Evolutionary conservation across 2,329 filamentous ascomycete genomes (phyloP).

Genomic region (Fusarium torulosum): DNA sequence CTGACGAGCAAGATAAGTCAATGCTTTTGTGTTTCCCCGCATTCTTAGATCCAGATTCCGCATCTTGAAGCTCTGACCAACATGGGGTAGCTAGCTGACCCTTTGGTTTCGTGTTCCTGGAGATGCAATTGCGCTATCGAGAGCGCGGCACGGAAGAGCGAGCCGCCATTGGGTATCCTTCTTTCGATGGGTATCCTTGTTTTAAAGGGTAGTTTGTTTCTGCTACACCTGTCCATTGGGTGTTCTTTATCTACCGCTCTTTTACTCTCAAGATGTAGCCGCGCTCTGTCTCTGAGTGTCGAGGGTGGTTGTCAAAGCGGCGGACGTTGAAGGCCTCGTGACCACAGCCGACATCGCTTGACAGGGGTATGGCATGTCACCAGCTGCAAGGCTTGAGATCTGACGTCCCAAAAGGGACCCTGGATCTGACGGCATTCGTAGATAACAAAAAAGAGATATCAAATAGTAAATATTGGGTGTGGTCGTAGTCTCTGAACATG

Average conservation of each 20-base stretch:
- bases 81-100: slow-evolving; percentile 8
- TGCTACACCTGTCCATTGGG: too few relatives aligned
- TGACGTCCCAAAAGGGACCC: slow-evolving; percentile 30
- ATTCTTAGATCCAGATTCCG: slow-evolving; percentile 7
- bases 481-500: background rate
- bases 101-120: too few relatives aligned
- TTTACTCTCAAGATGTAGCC: background rate
- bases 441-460: background rate
- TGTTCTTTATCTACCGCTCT: background rate
- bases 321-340: slow-evolving; percentile 20
- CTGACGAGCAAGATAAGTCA: background rate
- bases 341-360: slow-evolving; percentile 38
- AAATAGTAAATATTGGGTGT: background rate
- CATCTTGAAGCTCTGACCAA: slow-evolving; percentile 27
- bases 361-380: slow-evolving; percentile 32
- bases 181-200: background rate
- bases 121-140: background rate
- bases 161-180: background rate
- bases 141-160: background rate
- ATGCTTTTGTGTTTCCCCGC: slow-evolving; percentile 22
- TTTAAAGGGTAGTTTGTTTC: background rate
- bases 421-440: slow-evolving; percentile 17
- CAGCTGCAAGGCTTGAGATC: slow-evolving; percentile 34
- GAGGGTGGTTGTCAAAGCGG: background rate
- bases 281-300: slow-evolving; percentile 12